Base-by-base conservation (phyloP, 2,329 filamentous ascomycete genomes). In the Colletotrichum costaricense region DNA sequence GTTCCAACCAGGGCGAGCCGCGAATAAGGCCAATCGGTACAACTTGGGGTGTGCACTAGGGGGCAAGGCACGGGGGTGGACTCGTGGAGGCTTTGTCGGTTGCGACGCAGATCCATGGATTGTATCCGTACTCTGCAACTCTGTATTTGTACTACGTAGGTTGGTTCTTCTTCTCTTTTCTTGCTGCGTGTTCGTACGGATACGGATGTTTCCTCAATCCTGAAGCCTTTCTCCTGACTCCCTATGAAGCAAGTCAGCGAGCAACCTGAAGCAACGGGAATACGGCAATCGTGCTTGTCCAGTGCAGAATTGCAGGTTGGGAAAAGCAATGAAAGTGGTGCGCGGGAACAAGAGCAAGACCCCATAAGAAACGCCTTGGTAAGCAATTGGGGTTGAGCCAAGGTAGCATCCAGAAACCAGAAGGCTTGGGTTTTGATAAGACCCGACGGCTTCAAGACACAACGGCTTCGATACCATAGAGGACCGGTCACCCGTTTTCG, bases 51-150 rank as follows among this genome's bases (percentile, higher is more conserved):
- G 42, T 26, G 24, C 11, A 52, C 59, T 42, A 30, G 14, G 59
- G 58, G 66, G 66, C 14, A 8, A 35, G 33, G 42, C 55, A 60
- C 55, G 67, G 46, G 67, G 70, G 60, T 55, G 67, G 70, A 62
- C 67, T 46, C 70, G 60, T 55, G 67, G 70, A 62, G 70, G 55
- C 70, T 70, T 70, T 56, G 56, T 66, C 70, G 67, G 58, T 64
- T 62, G 56, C 60, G 55, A 62, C 67, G 60, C 56, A 55, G 55
- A 65, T 65, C 67, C 42, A 71, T 26, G 49, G 42, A 49, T 38
- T 24, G n/a, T 12, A 24, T 55, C 57, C 33, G n/a, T 42, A 42
- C 16, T 42, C 38, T 42, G 38, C 38, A 42, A 42, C 5, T 7
- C 16, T 42, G 38, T 42, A 42, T 19, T 16, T 11, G 28, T 30